These are phyloP conservation scores for Ajuga reptans DNA, from an alignment of 305 asterid species.

Conservation along the genomic window DNA sequence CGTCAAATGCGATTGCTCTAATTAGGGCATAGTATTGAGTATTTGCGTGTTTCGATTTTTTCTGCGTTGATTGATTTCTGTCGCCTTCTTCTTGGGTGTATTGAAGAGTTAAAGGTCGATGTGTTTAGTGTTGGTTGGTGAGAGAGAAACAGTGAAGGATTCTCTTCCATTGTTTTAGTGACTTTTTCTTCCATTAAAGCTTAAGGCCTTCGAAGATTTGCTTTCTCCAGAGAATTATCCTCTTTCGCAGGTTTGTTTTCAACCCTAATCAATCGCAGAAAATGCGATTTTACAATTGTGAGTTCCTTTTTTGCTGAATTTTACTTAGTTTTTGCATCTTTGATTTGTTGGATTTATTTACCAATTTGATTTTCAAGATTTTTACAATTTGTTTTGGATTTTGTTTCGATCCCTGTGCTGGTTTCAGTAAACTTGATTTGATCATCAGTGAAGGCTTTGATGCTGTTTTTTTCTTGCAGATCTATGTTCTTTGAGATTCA, in stretches of 20 bases:
- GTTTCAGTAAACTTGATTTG: constrained; percentile 1
- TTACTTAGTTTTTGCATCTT: background rate
- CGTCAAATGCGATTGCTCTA: constrained; percentile 2
- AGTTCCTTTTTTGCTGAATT: background rate
- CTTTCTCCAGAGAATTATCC: background rate
- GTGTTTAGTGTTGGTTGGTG: constrained; percentile 24
- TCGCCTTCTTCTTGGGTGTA: constrained; percentile 28
- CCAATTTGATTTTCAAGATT: background rate
- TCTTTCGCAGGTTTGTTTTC: constrained; percentile 27
- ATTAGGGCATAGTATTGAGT: constrained; percentile 12
- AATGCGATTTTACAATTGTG: background rate
- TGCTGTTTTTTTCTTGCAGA: constrained; percentile 21
- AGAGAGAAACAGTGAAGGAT: constrained; percentile 2
- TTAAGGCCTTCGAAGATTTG: constrained; percentile 24
- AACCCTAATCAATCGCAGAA: background rate
- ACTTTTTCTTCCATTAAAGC: background rate
- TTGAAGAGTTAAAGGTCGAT: background rate
- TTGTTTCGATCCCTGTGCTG: background rate
- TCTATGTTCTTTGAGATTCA: constrained; percentile 1
- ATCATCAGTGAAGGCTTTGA: background rate
- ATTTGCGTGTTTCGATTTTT: constrained; percentile 11
- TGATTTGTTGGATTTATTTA: constrained; percentile 14
- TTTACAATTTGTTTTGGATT: constrained; percentile 12
- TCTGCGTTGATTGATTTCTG: constrained; percentile 15
- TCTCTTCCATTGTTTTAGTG: constrained; percentile 19